phyloP scores from a whole-genome alignment of 2,329 filamentous ascomycete genomes.

The Pseudogymnoascus sp. region DNA sequence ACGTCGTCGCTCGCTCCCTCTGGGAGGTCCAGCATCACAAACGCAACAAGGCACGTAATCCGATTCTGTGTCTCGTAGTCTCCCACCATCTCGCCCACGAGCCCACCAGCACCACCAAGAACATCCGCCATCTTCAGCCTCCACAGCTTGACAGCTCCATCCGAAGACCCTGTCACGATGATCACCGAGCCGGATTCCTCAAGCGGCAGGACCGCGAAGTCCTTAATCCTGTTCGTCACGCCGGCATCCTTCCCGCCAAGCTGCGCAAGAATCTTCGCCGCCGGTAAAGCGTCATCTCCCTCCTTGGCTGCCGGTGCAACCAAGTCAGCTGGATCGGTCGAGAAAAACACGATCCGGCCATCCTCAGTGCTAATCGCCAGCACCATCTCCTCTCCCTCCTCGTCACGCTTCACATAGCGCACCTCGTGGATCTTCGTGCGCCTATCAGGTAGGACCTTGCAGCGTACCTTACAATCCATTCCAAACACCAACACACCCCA shows the following conservation, averaged over 20 bases:
- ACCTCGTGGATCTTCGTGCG: constrained; percentile 80
- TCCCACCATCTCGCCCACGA: constrained; percentile 54
- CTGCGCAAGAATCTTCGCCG: constrained; percentile 65
- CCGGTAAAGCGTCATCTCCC: constrained; percentile 43
- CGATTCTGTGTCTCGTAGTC: constrained; percentile 80
- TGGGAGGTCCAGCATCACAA: constrained; percentile 70
- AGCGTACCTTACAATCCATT: constrained; percentile 77
- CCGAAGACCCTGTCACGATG: constrained; percentile 72
- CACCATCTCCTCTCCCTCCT: constrained; percentile 45
- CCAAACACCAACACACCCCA: constrained; percentile 78
- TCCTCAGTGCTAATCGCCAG: constrained; percentile 84
- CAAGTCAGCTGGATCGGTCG: constrained; percentile 52
- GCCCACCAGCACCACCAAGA: constrained; percentile 35
- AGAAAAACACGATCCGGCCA: constrained; percentile 78
- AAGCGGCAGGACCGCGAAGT: constrained; percentile 67
- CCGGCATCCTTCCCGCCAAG: constrained; percentile 68
- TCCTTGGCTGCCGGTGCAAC: constrained; percentile 28
- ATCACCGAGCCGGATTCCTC: constrained; percentile 42
- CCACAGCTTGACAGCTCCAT: constrained; percentile 81
- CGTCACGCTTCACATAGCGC: constrained; percentile 55
- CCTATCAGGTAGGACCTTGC: constrained; percentile 60
- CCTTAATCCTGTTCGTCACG: constrained; percentile 70
- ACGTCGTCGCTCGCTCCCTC: constrained; percentile 50
- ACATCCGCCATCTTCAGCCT: constrained; percentile 40
- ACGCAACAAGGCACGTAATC: constrained; percentile 82